These are phyloP conservation scores for Acanthamoeba rhysodes DNA, from an alignment of 208 protist genomes.

Conservation along the genomic window DNA sequence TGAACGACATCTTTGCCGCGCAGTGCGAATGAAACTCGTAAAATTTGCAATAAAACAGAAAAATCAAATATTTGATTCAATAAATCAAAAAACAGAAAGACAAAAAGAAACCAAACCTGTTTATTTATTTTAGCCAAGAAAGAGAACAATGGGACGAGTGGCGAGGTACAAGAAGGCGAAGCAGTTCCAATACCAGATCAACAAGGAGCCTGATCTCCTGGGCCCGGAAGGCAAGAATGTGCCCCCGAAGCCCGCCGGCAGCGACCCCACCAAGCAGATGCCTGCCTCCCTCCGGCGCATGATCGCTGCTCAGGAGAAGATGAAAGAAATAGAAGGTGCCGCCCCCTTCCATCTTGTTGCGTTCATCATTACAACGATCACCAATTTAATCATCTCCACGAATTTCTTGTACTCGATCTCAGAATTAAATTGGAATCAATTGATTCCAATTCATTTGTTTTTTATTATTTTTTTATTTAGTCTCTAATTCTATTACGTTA, in stretches of 20 bases:
- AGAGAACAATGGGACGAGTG: background rate
- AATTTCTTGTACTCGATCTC: background rate
- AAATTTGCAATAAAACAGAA: background rate
- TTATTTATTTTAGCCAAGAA: too few species aligned
- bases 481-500: too few species aligned
- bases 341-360: background rate
- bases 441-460: too few species aligned
- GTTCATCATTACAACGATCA: background rate
- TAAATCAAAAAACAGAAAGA: too few species aligned
- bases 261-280: background rate
- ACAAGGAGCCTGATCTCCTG: background rate
- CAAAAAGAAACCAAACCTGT: too few species aligned
- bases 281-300: background rate
- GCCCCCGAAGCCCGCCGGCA: background rate
- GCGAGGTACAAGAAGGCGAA: background rate
- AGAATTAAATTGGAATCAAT: background rate
- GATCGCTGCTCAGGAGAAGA: constrained; percentile 2
- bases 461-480: too few species aligned
- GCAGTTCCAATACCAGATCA: background rate
- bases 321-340: background rate
- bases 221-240: background rate
- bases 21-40: too few species aligned
- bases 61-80: background rate
- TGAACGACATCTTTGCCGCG: background rate
- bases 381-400: too few species aligned